Conservation (phyloP, 768 basidiomycete species). For the Cystobasidium ongulense region DNA sequence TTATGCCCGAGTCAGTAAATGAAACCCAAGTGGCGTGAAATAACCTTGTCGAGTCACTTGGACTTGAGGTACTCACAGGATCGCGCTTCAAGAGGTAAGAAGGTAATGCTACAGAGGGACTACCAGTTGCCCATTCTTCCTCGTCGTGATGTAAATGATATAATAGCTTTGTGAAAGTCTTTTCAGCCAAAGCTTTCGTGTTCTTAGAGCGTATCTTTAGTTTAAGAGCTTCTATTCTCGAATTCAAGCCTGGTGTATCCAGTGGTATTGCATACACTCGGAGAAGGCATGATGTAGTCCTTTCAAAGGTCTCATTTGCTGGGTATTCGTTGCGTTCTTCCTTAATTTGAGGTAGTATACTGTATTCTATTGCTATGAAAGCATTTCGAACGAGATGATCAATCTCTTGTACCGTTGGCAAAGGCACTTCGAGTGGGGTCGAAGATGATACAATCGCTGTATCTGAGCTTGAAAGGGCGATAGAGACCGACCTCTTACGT, state of each 20-base stretch:
- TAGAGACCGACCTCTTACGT: neutral
- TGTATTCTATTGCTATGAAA: neutral
- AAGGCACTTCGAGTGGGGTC: neutral
- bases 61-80: neutral
- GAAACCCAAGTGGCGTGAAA: neutral
- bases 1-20: neutral
- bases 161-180: neutral
- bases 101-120: neutral
- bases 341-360: neutral
- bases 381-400: conserved; percentile 12
- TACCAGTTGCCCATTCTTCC: conserved; percentile 1
- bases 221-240: neutral
- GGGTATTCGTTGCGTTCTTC: neutral
- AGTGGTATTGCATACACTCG: conserved; percentile 27
- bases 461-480: neutral
- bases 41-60: neutral
- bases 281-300: neutral
- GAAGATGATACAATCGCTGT: neutral
- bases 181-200: neutral
- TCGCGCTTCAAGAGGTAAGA: neutral
- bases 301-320: neutral
- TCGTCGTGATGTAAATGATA: conserved; percentile 18
- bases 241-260: conserved; percentile 23
- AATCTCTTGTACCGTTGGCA: conserved; percentile 2
- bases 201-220: neutral